These are phyloP conservation scores for Conticribra weissflogii DNA, from an alignment of 108 stramenopile species.

Conservation along the genomic window DNA sequence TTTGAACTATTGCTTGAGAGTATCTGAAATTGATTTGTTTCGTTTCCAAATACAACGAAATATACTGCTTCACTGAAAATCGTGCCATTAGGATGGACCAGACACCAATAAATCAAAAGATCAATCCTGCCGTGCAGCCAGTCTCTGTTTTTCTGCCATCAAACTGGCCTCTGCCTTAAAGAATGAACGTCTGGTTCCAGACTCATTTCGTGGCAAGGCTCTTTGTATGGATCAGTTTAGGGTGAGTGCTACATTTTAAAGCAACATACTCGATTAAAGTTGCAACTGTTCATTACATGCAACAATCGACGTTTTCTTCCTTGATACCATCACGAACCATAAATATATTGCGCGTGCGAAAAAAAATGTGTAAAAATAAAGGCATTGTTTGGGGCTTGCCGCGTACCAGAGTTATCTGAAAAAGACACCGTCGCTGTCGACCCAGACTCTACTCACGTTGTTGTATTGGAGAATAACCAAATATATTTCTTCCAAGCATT, in stretches of 20 bases:
- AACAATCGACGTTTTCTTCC: not conserved
- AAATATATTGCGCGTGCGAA: not conserved
- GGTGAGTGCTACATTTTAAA: conserved; percentile 2
- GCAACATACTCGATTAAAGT: conserved; percentile 4
- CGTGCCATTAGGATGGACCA: conserved; percentile 56
- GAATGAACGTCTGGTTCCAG: conserved; percentile 68
- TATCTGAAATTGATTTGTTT: not conserved
- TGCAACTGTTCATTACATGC: not conserved
- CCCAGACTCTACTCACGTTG: conserved; percentile 65
- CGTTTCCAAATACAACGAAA: not conserved
- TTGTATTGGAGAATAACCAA: conserved; percentile 71
- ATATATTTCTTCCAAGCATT: conserved; percentile 85
- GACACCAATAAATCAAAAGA: conserved; percentile 76
- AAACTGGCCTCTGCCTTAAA: conserved; percentile 72
- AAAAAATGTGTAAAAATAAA: conserved; percentile 1
- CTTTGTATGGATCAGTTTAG: conserved; percentile 87
- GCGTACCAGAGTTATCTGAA: conserved; percentile 56
- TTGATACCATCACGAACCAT: not conserved
- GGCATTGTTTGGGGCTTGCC: conserved; percentile 67
- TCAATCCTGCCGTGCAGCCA: conserved; percentile 74
- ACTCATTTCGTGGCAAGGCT: conserved; percentile 67
- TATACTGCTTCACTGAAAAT: not conserved
- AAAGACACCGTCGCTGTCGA: conserved; percentile 70
- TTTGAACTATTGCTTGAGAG: not conserved
- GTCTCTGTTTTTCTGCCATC: conserved; percentile 70